Base-by-base conservation (phyloP, 176 grass and related monocot species). In the Cenchrus purpureus region DNA sequence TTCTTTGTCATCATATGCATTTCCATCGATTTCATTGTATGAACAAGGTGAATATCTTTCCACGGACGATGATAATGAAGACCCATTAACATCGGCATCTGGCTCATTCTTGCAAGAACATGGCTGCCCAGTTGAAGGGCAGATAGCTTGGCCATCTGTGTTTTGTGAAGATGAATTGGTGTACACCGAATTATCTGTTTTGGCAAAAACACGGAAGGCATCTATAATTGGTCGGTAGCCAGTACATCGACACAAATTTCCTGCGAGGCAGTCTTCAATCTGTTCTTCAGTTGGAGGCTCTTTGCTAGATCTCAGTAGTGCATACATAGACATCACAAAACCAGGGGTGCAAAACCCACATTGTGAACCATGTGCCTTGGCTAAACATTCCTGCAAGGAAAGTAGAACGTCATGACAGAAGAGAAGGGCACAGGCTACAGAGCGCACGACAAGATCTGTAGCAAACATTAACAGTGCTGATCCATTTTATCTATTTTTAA, bases 301-400 rank as follows among this genome's bases (percentile, higher is more conserved):
- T 82, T 90, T 90, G 65, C 75, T 87, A 44, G 96, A 98, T 98
- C 96, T 95, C 77, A 98, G 80, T 63, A 98, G 85, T 65, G 93
- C 83, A 87, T 98, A 98, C 91, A 98, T 98, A 10, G 96, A 98
- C 96, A 98, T 95, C 60, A 98, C 81, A 85, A 98, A 98, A 68
- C 96, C 96, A 88, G 96, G 96, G 53, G 96, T 98, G 83, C 96
- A 98, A 92, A 98, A 98, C 52, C 96, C 96, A 90, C 96, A 98
- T 78, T 98, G 96, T 66, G 96, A 98, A 88, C 96, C 96, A 87
- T 98, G 96, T 51, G 93, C 85, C 50, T 86, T 74, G 54, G 89
- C 93, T 90, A 98, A 83, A 76, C 91, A 85, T 88, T 98, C 93
- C 96, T 98, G 77, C 63, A 94, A 90, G 32, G 56, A 49, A 80